phyloP scores from a whole-genome alignment of 208 protist species.

The Leishmania tarentolae region DNA sequence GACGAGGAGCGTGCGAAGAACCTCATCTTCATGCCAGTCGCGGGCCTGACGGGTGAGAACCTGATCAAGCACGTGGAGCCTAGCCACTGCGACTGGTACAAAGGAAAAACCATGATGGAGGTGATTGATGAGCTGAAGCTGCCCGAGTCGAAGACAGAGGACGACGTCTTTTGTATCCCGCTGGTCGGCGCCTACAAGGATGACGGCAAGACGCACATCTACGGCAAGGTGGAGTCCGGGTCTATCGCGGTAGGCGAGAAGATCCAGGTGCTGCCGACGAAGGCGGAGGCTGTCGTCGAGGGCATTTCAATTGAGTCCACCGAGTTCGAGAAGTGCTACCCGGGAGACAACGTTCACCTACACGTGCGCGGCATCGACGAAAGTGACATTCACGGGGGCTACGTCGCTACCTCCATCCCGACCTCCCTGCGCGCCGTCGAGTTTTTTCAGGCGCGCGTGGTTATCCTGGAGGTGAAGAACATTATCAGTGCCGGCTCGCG shows the following conservation, averaged over 20 bases:
- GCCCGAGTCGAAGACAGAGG: constrained; percentile 77
- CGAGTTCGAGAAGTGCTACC: constrained; percentile 87
- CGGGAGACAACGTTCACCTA: constrained; percentile 94
- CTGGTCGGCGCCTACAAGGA: constrained; percentile 96
- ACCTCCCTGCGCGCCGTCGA: constrained; percentile 84
- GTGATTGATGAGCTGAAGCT: constrained; percentile 89
- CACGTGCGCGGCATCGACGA: constrained; percentile 91
- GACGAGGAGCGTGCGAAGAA: constrained; percentile 84
- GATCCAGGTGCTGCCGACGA: constrained; percentile 83
- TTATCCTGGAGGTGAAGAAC: constrained; percentile 95
- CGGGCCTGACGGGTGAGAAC: constrained; percentile 95
- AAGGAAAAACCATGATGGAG: constrained; percentile 92
- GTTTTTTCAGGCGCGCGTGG: constrained; percentile 95
- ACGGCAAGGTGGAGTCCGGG: constrained; percentile 96
- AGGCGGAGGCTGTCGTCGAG: constrained; percentile 79
- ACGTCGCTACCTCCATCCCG: constrained; percentile 88
- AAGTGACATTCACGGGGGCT: constrained; percentile 83
- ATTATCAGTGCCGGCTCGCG: constrained; percentile 95
- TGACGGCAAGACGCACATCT: constrained; percentile 92
- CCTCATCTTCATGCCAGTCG: constrained; percentile 96
- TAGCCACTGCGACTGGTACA: constrained; percentile 91
- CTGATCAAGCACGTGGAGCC: constrained; percentile 82
- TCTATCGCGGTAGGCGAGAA: constrained; percentile 88
- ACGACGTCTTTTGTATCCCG: constrained; percentile 93
- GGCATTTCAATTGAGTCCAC: constrained; percentile 90